These are phyloP conservation scores for Cytospora piceicola DNA, from an alignment of 2,329 filamentous ascomycete species.

Conservation along the genomic window DNA sequence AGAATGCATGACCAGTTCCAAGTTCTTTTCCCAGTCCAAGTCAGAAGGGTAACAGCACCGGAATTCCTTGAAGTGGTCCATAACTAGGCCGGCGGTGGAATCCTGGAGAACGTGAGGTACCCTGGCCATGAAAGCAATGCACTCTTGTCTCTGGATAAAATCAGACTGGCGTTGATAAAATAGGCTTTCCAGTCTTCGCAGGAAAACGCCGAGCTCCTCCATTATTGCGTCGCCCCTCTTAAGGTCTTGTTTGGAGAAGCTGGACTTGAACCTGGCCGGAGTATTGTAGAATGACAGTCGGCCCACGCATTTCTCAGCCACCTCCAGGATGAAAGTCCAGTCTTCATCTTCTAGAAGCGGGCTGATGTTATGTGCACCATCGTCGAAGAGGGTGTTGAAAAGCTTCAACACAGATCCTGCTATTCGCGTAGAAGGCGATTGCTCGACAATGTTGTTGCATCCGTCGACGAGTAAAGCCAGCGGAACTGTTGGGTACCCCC, in stretches of 20 bases:
- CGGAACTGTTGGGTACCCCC: slow-evolving; percentile 63
- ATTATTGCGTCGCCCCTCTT: slow-evolving; percentile 44
- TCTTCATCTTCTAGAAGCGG: slow-evolving; percentile 66
- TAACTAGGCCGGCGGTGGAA: slow-evolving; percentile 63
- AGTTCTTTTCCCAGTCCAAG: slow-evolving; percentile 67
- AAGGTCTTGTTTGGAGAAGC: slow-evolving; percentile 35
- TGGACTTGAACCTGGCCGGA: slow-evolving; percentile 28
- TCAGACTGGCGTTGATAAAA: slow-evolving; percentile 51
- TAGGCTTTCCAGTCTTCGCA: slow-evolving; percentile 55
- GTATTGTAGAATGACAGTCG: slow-evolving; percentile 16
- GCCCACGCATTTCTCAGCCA: slow-evolving; percentile 58
- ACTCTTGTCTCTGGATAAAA: slow-evolving; percentile 66
- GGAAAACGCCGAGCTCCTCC: slow-evolving; percentile 50
- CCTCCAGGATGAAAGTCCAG: slow-evolving; percentile 64
- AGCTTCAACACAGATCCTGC: slow-evolving; percentile 53
- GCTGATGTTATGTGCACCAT: slow-evolving; percentile 56
- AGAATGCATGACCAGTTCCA: slow-evolving; percentile 61
- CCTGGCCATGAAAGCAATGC: slow-evolving; percentile 68
- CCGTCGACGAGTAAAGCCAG: slow-evolving; percentile 63
- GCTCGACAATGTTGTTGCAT: slow-evolving; percentile 54
- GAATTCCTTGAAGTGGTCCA: slow-evolving; percentile 70
- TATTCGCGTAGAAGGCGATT: slow-evolving; percentile 48
- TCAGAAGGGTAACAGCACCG: slow-evolving; percentile 75
- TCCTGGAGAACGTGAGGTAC: slow-evolving; percentile 67
- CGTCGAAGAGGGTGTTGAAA: slow-evolving; percentile 60